Evolutionary conservation across 495 filamentous ascomycete species (phyloP), one percentile per base, ranked within the genome.

Genomic region (Patellaria atrata): DNA sequence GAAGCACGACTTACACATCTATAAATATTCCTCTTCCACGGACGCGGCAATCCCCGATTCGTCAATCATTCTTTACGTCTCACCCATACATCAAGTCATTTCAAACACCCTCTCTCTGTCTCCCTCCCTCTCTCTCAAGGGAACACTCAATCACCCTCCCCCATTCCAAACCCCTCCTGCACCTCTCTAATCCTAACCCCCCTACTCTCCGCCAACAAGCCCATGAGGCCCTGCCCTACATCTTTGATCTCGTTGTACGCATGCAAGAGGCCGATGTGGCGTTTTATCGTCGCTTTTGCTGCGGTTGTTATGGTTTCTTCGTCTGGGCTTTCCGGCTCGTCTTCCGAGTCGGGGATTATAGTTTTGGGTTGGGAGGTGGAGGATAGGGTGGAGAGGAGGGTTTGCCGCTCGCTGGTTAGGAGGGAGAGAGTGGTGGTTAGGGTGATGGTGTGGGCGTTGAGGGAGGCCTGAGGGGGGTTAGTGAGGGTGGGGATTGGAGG

Each of bases 211-310:
- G 80, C 80, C 48, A 87, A 67, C 30, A 85, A 46, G 0, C 78
- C 77, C 56, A 83, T 73, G 12, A 87, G 49, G 0, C 78, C 77
- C 50, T 76, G 74, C 0, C 69, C 80, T 2, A 79, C 57, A 51
- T 85, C 81, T 31, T 74, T 70, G 47, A 84, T 73, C 41, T 82
- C 81, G 53, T 87, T 87, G 61, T 85, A 85, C 33, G 73, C 60
- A 47, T 82, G 77, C 5, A 87, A 57, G 1, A 75, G 61, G 37
- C 58, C 60, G 44, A 83, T 82, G 53, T 84, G 78, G 5, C 52
- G 59, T 31, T 74, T 64, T 17, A 82, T 70, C 6, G 66, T 61
- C n/a, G 50, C 47, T 37, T 62, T 47, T 4, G 56, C 56, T 5
- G 27, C 38, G 3, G 36, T 25, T 18, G 53, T 47, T 8, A 47